A percentile compares a stretch with the other conserved stretches of the same genome.
These are phyloP conservation scores for Colletotrichum caudatum DNA, from an alignment of 2,329 filamentous ascomycete genomes.

Conservation along the genomic window DNA sequence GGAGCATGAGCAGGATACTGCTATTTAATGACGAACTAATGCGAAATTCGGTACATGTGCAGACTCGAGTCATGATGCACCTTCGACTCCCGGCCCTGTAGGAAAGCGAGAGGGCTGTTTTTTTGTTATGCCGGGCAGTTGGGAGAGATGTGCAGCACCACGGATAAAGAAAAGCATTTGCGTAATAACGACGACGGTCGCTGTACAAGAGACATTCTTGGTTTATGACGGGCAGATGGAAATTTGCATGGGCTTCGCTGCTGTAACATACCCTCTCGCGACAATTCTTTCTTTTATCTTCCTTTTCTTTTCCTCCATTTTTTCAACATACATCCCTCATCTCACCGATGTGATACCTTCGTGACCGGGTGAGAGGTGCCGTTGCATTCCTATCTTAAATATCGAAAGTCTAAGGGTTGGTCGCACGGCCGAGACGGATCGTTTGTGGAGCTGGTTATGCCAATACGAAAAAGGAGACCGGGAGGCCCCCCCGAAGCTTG, in stretches of 20 bases:
- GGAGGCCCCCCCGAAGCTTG: conserved; percentile 11
- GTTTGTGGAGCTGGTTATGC: background rate
- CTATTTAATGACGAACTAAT: conserved; percentile 42
- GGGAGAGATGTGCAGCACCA: conserved; percentile 11
- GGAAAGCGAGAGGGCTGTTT: conserved; percentile 4
- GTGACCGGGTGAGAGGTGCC: background rate
- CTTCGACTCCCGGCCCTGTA: conserved; percentile 11
- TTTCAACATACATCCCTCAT: conserved; percentile 30
- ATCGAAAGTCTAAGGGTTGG: background rate
- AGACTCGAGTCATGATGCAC: conserved; percentile 14
- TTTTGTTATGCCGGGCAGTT: background rate
- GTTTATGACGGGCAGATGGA: conserved; percentile 36
- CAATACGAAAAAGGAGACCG: background rate
- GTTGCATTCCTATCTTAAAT: background rate
- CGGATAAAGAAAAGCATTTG: conserved; percentile 40
- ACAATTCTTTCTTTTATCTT: conserved; percentile 15
- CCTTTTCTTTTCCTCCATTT: no score
- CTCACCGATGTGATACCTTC: background rate
- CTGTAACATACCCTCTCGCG: conserved; percentile 42
- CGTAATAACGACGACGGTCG: conserved; percentile 27
- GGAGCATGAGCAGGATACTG: conserved; percentile 18
- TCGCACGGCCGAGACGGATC: background rate
- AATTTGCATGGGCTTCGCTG: conserved; percentile 32
- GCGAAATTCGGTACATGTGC: conserved; percentile 31
- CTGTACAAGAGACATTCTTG: conserved; percentile 35